Base-by-base conservation (phyloP, 78 protist species). In the Creolimax fragrantissima region DNA sequence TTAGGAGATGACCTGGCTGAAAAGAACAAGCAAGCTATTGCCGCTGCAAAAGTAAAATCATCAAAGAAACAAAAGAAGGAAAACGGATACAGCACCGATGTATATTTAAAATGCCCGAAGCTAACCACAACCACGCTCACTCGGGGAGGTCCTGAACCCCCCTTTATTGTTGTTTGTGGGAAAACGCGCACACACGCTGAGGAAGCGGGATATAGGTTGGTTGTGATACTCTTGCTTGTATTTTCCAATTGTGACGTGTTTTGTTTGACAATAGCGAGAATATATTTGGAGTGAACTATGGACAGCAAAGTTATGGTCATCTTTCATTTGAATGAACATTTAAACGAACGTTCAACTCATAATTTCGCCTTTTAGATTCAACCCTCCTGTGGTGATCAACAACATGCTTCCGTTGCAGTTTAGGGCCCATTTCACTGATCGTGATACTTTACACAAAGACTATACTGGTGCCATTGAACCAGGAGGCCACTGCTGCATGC, bases 321-420 rank as follows among this genome's bases (percentile, higher is more conserved):
- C n/a, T n/a, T n/a, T n/a, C n/a, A n/a, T n/a, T n/a, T n/a, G n/a
- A n/a, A n/a, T n/a, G n/a, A n/a, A n/a, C n/a, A n/a, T n/a, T n/a
- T n/a, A n/a, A n/a, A n/a, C n/a, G n/a, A n/a, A n/a, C n/a, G n/a
- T n/a, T n/a, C n/a, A n/a, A n/a, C n/a, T n/a, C n/a, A n/a, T n/a
- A n/a, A 24, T 58, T 1, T 1, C 74, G 39, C 11, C 74, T 58
- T 24, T 32, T 24, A 58, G 7, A 24, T 83, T 83, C 86, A 83
- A 11, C 5, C 86, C 86, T 24, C 86, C 86, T 24, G 35, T 83
- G 1, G 7, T 83, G 6, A 83, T 83, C 86, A 83, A 6, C 7
- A 83, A 83, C 86, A 83, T 83, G 86, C 7, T 83, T 36, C 86
- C 86, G 42, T 24, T 83, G 86, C 86, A 83, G 86, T 83, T 83